phyloP scores from a whole-genome alignment of 2,329 filamentous ascomycete genomes.

The Trichoderma afroharzianum region DNA sequence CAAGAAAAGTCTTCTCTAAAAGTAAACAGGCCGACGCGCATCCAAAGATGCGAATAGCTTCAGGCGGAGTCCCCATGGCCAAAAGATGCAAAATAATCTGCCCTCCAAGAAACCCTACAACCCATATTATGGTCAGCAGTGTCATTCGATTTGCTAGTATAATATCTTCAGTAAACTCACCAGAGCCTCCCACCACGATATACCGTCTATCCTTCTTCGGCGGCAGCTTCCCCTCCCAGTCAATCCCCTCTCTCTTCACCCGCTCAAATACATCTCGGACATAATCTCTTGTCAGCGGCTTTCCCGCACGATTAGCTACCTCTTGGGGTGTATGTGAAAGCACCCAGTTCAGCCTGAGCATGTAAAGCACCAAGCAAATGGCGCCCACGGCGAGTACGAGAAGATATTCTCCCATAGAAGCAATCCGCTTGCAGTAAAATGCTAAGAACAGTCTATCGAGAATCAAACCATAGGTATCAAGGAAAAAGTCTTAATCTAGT shows the following conservation, averaged over 20 bases:
- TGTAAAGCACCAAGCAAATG: constrained; percentile 24
- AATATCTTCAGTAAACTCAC: constrained; percentile 27
- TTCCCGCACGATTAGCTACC: constrained; percentile 29
- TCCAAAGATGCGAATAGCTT: constrained; percentile 55
- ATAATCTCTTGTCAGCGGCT: constrained; percentile 35
- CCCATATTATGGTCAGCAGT: not conserved
- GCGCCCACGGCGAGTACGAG: constrained; percentile 18
- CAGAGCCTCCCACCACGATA: constrained; percentile 45
- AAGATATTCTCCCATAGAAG: too few relatives aligned
- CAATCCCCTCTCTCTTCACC: constrained; percentile 35
- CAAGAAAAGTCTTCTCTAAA: constrained; percentile 29
- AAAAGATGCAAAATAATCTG: constrained; percentile 53
- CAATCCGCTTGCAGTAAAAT: too few relatives aligned
- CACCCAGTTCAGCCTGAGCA: constrained; percentile 34
- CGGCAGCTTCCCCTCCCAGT: constrained; percentile 38
- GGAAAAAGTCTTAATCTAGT: too few relatives aligned
- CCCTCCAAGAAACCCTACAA: constrained; percentile 50
- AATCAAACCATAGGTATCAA: too few relatives aligned
- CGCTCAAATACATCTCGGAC: constrained; percentile 35
- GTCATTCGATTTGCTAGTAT: not conserved
- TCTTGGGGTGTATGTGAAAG: constrained; percentile 36
- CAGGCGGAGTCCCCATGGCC: constrained; percentile 47
- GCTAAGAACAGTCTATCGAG: too few relatives aligned
- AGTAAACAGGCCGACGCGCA: constrained; percentile 41
- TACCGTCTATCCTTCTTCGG: constrained; percentile 41